phyloP scores from a whole-genome alignment of 2,329 filamentous ascomycete genomes.

The Pseudophaeomoniella oleicola region DNA sequence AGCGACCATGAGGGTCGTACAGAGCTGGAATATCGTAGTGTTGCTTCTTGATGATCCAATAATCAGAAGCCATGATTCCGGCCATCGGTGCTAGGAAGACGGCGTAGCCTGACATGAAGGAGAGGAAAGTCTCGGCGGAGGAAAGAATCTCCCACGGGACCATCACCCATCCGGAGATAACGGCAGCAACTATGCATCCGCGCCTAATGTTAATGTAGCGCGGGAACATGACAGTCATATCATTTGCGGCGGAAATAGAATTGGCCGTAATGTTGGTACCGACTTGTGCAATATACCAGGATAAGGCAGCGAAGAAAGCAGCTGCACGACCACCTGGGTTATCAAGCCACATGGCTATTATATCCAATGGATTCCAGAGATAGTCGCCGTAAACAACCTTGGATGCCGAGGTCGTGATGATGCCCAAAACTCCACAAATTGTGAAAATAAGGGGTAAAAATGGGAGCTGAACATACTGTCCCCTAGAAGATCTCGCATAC shows the following conservation, averaged over 20 bases:
- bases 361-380: conserved; percentile 29
- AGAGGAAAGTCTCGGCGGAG: conserved; percentile 24
- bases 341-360: conserved; percentile 20
- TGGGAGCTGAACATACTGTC: conserved; percentile 27
- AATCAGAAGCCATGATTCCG: conserved; percentile 12
- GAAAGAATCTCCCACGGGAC: conserved; percentile 33
- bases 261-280: conserved; percentile 41
- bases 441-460: conserved; percentile 35
- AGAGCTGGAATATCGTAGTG: conserved; percentile 9
- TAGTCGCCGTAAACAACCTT: conserved; percentile 15
- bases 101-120: conserved; percentile 20
- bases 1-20: conserved; percentile 9
- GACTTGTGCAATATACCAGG: conserved; percentile 40
- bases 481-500: conserved; percentile 21
- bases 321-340: conserved; percentile 18
- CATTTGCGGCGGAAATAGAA: conserved; percentile 37
- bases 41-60: conserved; percentile 11
- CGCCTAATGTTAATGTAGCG: conserved; percentile 37
- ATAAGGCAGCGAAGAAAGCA: conserved; percentile 36
- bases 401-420: conserved; percentile 40
- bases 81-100: conserved; percentile 14
- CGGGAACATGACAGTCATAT: conserved; percentile 37
- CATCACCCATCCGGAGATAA: conserved; percentile 26
- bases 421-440: conserved; percentile 37
- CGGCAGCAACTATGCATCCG: conserved; percentile 22